Evolutionary conservation across 176 grass and related monocot species (phyloP).

Genomic region (Ensete glaucum): DNA sequence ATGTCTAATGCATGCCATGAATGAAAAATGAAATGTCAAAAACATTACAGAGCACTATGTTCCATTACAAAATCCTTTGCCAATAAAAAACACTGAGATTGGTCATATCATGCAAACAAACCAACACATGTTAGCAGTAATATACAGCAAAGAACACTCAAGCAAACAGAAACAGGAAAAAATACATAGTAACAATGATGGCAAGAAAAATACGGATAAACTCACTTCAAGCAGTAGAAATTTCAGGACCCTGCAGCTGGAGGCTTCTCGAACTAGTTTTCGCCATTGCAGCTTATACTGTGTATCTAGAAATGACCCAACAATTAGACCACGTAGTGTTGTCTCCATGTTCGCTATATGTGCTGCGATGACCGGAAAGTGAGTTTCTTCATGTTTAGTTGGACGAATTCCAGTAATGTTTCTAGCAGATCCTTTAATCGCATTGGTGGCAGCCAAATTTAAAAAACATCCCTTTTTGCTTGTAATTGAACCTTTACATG

Average conservation of each 20-base stretch:
- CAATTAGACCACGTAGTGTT: constrained; percentile 64
- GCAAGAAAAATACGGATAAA: constrained; percentile 1
- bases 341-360: constrained; percentile 93
- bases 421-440: constrained; percentile 61
- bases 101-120: too few relatives aligned
- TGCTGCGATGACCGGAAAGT: constrained; percentile 54
- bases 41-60: too few relatives aligned
- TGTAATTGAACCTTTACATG: constrained; percentile 61
- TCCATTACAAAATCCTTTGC: too few relatives aligned
- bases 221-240: constrained; percentile 91
- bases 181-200: neutral
- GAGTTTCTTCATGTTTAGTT: constrained; percentile 51
- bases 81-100: too few relatives aligned
- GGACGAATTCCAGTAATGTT: constrained; percentile 40
- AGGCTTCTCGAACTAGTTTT: constrained; percentile 55
- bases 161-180: neutral
- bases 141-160: too few relatives aligned
- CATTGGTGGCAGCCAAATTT: constrained; percentile 67
- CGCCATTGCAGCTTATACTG: constrained; percentile 57
- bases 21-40: too few relatives aligned
- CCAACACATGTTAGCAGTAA: too few relatives aligned
- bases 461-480: constrained; percentile 83
- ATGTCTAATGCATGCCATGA: too few relatives aligned
- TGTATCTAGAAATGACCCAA: constrained; percentile 46
- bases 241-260: constrained; percentile 57